Evolutionary conservation across 2,329 filamentous ascomycete genomes (phyloP).

Genomic region (Trichophaea hybrida): DNA sequence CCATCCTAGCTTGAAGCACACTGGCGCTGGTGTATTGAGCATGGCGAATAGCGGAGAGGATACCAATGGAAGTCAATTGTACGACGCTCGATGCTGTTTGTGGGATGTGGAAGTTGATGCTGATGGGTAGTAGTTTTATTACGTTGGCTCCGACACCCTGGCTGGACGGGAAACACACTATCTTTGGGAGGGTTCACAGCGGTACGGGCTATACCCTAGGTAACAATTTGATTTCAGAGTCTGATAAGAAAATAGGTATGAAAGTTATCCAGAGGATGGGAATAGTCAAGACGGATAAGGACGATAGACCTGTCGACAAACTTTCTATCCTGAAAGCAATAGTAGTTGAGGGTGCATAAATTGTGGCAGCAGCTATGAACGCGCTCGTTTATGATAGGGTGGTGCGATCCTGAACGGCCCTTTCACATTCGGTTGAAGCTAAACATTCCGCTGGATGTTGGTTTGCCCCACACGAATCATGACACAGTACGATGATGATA

Average conservation of each 20-base stretch:
- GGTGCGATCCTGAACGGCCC: too few species aligned
- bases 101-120: neutral
- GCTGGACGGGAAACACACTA: conserved; percentile 94
- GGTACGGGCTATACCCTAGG: conserved; percentile 34
- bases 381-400: too few species aligned
- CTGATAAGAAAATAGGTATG: conserved; percentile 34
- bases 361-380: neutral
- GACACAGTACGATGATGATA: too few species aligned
- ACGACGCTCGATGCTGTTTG: neutral
- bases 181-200: conserved; percentile 78
- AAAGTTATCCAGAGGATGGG: conserved; percentile 76
- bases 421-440: too few species aligned
- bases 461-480: too few species aligned
- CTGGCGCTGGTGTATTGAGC: conserved; percentile 78
- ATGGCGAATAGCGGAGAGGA: conserved; percentile 94
- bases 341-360: conserved; percentile 28
- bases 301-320: conserved; percentile 69
- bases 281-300: conserved; percentile 63
- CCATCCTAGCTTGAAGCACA: conserved; percentile 62
- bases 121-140: conserved; percentile 45
- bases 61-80: conserved; percentile 85
- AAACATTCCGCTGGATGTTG: too few species aligned
- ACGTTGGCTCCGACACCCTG: conserved; percentile 88
- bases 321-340: conserved; percentile 65
- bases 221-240: too few species aligned